These are phyloP conservation scores for Santalum album DNA, from an alignment of 164 flowering plant species.

Conservation along the genomic window DNA sequence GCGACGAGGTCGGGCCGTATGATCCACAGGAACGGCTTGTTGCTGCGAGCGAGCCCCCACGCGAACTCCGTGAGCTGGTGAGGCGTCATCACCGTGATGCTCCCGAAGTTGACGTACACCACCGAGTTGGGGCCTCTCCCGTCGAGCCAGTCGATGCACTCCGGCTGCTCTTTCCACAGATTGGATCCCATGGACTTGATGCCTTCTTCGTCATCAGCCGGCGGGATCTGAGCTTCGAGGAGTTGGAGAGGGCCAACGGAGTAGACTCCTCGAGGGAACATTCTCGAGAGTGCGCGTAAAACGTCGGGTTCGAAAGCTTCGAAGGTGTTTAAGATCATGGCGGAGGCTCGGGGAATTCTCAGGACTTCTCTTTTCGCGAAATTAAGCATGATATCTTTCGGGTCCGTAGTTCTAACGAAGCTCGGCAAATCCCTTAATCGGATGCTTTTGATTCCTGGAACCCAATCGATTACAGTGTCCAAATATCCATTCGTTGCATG, in stretches of 20 bases:
- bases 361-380: background rate
- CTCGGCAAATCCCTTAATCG: conserved; percentile 6
- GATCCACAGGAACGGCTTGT: conserved; percentile 6
- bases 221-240: conserved; percentile 7
- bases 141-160: conserved; percentile 46
- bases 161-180: conserved; percentile 39
- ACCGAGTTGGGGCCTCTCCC: conserved; percentile 27
- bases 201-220: background rate
- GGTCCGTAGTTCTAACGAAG: conserved; percentile 7
- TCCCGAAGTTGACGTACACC: conserved; percentile 43
- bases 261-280: conserved; percentile 16
- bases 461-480: conserved; percentile 5
- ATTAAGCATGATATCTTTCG: conserved; percentile 8
- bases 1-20: conserved; percentile 8
- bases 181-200: conserved; percentile 18
- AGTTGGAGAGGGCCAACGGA: conserved; percentile 35
- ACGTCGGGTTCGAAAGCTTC: conserved; percentile 7
- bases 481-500: conserved; percentile 1
- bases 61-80: conserved; percentile 9
- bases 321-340: conserved; percentile 3
- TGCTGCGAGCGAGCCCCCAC: conserved; percentile 9
- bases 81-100: conserved; percentile 29
- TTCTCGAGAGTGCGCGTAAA: conserved; percentile 12
- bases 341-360: background rate
- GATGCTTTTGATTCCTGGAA: conserved; percentile 7